Evolutionary conservation across 2,329 filamentous ascomycete genomes (phyloP).

Genomic region (Xylariaceae sp.): DNA sequence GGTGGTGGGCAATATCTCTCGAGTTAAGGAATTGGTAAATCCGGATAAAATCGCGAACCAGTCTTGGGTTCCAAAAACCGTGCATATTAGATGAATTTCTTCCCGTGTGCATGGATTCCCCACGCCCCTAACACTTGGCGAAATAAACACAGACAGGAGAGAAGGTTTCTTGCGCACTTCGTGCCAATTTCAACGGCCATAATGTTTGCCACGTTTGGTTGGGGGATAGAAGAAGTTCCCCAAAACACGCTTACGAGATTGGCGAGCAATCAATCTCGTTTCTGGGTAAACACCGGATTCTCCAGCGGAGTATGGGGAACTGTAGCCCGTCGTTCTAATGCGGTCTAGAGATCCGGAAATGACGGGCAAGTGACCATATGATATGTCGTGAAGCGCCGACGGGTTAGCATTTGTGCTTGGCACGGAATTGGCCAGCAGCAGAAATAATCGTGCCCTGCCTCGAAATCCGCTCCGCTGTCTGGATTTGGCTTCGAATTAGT

Average conservation of each 20-base stretch:
- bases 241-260: constrained; percentile 4
- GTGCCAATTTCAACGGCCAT: too few relatives aligned
- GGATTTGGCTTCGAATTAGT: constrained; percentile 4
- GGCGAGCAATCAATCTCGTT: constrained; percentile 2
- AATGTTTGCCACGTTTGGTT: too few relatives aligned
- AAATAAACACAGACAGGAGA: too few relatives aligned
- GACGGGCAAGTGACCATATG: constrained; percentile 4
- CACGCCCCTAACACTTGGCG: constrained; percentile 21
- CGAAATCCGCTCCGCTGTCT: too few relatives aligned
- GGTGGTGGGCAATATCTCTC: constrained; percentile 9
- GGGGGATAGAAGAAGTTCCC: too few relatives aligned
- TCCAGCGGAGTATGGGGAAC: not conserved
- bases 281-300: not conserved
- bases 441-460: too few relatives aligned
- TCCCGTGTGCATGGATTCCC: constrained; percentile 10
- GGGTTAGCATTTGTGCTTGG: not conserved
- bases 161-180: too few relatives aligned
- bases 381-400: not conserved
- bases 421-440: constrained; percentile 8
- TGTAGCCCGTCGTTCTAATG: not conserved
- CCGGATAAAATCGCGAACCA: constrained; percentile 29
- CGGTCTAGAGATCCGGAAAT: constrained; percentile 4
- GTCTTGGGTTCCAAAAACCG: constrained; percentile 14
- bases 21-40: constrained; percentile 24
- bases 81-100: constrained; percentile 18